phyloP scores from a whole-genome alignment of 2,329 filamentous ascomycete species.

The Domatiomyces catenatus region DNA sequence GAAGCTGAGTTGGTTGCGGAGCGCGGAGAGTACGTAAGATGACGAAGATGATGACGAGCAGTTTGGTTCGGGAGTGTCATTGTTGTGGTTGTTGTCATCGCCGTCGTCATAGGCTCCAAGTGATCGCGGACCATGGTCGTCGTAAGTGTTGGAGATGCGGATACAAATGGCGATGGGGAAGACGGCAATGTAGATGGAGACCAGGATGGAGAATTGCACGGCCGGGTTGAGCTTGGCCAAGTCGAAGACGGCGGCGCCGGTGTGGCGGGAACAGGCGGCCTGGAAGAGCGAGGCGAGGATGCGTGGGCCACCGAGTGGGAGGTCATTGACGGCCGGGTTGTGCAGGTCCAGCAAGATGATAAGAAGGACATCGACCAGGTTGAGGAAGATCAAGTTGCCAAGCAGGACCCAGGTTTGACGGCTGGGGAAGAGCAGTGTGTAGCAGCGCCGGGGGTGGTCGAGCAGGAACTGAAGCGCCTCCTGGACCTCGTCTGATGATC shows the following conservation, averaged over 20 bases:
- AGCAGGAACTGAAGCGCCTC: slow-evolving; percentile 41
- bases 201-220: slow-evolving; percentile 65
- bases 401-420: slow-evolving; percentile 45
- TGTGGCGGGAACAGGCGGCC: slow-evolving; percentile 35
- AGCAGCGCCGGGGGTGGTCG: slow-evolving; percentile 47
- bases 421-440: slow-evolving; percentile 46
- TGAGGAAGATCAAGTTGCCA: slow-evolving; percentile 36
- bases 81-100: slow-evolving; percentile 4
- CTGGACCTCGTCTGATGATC: slow-evolving; percentile 25
- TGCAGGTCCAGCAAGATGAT: slow-evolving; percentile 30
- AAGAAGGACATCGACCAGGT: slow-evolving; percentile 37
- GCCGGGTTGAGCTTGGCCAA: slow-evolving; percentile 36
- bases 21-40: slow-evolving; percentile 39
- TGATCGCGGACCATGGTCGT: slow-evolving; percentile 38
- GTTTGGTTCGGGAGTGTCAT: not conserved
- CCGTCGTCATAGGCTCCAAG: slow-evolving; percentile 44
- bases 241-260: slow-evolving; percentile 36
- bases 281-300: slow-evolving; percentile 45
- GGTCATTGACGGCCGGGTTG: slow-evolving; percentile 31
- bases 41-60: no score
- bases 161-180: slow-evolving; percentile 94
- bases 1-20: slow-evolving; percentile 50
- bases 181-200: slow-evolving; percentile 99
- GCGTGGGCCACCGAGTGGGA: slow-evolving; percentile 31
- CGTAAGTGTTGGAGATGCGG: slow-evolving; percentile 60